Percentiles rank a stretch among this genome's conserved stretches.
These are phyloP conservation scores for Ensete glaucum DNA, from an alignment of 176 grass and related monocot species.

Conservation along the genomic window DNA sequence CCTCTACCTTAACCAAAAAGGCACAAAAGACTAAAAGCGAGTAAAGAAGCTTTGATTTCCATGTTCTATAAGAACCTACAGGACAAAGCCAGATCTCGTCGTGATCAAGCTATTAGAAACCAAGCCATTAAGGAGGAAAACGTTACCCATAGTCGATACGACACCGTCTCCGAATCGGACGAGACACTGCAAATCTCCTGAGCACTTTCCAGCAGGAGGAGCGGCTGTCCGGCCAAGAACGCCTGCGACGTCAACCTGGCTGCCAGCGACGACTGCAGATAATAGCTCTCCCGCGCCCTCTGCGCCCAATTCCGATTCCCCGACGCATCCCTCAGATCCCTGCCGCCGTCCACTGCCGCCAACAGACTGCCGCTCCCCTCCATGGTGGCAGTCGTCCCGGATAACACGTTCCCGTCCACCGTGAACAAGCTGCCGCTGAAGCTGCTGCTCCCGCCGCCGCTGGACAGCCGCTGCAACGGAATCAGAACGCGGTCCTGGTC, in stretches of 20 bases:
- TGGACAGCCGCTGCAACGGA: slow-evolving; percentile 19
- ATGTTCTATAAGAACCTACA: background rate
- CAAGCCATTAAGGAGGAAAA: background rate
- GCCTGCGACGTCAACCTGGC: slow-evolving; percentile 71
- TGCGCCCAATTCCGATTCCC: slow-evolving; percentile 43
- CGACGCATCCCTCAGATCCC: slow-evolving; percentile 1
- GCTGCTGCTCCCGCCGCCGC: slow-evolving; percentile 20
- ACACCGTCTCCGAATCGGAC: slow-evolving; percentile 50
- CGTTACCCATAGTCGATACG: slow-evolving; percentile 81
- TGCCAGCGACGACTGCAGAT: slow-evolving; percentile 75
- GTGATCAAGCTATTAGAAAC: background rate
- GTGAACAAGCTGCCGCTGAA: slow-evolving; percentile 37
- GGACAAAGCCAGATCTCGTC: background rate
- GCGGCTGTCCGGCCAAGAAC: slow-evolving; percentile 55
- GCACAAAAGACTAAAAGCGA: background rate
- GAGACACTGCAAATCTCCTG: slow-evolving; percentile 26
- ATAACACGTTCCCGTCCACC: slow-evolving; percentile 19
- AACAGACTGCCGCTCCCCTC: slow-evolving; percentile 4
- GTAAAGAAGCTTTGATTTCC: no score
- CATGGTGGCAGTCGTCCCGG: slow-evolving; percentile 33
- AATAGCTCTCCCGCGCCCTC: slow-evolving; percentile 69
- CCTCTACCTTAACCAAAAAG: no score
- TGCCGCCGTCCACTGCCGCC: background rate
- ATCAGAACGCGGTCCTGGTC: slow-evolving; percentile 5
- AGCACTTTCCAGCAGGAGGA: slow-evolving; percentile 13